Evolutionary conservation across 2,329 filamentous ascomycete species (phyloP), one percentile per base, ranked within the genome.

Genomic region (Pestalotiopsis sp.): DNA sequence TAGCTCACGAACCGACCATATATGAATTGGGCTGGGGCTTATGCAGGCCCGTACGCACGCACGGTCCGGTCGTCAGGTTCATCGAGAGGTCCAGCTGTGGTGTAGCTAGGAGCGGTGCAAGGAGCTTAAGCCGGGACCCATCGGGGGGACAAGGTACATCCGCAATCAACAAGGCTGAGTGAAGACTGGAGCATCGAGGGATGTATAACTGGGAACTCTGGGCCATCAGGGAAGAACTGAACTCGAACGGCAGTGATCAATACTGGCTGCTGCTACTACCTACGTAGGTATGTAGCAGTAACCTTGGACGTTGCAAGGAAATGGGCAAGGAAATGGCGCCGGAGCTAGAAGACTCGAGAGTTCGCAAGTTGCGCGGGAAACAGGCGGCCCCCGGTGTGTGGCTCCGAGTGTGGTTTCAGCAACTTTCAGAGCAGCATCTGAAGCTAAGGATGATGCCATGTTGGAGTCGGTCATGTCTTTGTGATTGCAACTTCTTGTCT

Each of bases 11-110:
- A 36, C 31, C 31, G n/a, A 52, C 20, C 23, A 64, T 64, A 64
- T 38, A 64, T 64, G 39, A 64, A 45, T 49, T 52, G 20, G 36
- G 17, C 61, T 64, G 61, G 61, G 61, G 61, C 61, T 64, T 64
- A 64, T 64, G 61, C 61, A 64, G 61, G 59, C 25, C 25, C 39
- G 61, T 39, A 64, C 61, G 61, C n/a, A 52, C 45, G 45, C 45
- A 52, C 45, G 45, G 45, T 52, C 45, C 45, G 61, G 38, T 20
- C 61, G 38, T 25, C 20, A 49, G 39, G 25, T 20, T 39, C n/a
- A 38, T 45, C 61, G 20, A 45, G 20, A 45, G 61, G 61, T 39
- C 59, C 38, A 64, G 61, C 38, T 64, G n/a, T 36, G 27, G 25
- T 59, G 23, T n/a, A 23, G 57, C 17, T 59, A 23, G 12, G 20